A percentile compares a stretch with the other conserved stretches of the same genome.
Evolutionary conservation across 345 rosid species (phyloP).

Genomic region (Salix purpurea): DNA sequence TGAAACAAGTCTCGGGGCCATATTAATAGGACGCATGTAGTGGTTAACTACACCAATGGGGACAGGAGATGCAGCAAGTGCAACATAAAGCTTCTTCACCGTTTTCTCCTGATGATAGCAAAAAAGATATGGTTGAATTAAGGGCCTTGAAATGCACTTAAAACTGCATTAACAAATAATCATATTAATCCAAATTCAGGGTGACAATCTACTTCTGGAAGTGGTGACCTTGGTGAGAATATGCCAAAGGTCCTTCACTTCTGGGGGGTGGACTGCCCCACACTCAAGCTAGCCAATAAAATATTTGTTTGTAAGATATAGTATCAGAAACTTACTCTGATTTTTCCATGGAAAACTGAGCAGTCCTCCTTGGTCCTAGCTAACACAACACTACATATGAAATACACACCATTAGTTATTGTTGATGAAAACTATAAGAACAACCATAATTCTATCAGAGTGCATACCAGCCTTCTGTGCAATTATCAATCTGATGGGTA

Average conservation of each 20-base stretch:
- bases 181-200: not conserved
- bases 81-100: conserved; percentile 86
- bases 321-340: conserved; percentile 49
- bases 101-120: conserved; percentile 47
- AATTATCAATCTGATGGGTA: conserved; percentile 96
- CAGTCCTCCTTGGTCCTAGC: conserved; percentile 79
- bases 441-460: not conserved
- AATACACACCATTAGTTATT: conserved; percentile 12
- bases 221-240: not conserved
- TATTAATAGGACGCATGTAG: conserved; percentile 81
- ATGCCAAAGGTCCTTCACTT: not conserved
- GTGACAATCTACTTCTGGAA: not conserved
- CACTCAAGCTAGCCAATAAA: not conserved
- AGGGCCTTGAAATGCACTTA: not conserved
- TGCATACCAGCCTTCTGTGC: conserved; percentile 90
- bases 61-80: conserved; percentile 76
- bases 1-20: conserved; percentile 81
- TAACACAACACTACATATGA: conserved; percentile 64
- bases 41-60: conserved; percentile 73
- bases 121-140: not conserved
- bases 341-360: conserved; percentile 69
- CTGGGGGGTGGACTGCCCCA: not conserved
- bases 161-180: not conserved
- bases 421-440: not conserved
- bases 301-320: not conserved